These are phyloP conservation scores for Colletotrichum cereale DNA, from an alignment of 2,329 filamentous ascomycete species.

Conservation along the genomic window DNA sequence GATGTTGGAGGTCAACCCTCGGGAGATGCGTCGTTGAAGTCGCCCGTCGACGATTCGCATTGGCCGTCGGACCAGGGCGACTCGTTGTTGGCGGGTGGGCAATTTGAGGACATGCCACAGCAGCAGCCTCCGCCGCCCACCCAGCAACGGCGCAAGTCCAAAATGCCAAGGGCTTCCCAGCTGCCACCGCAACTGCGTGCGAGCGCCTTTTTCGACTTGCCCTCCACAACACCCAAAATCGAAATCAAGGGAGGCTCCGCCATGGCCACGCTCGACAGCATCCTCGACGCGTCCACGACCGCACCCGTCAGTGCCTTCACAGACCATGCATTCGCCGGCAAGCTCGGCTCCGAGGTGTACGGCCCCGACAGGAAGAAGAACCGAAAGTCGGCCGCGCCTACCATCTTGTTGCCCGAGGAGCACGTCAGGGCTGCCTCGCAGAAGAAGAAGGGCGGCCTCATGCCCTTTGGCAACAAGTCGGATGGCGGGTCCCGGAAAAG, in stretches of 20 bases:
- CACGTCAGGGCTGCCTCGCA: constrained; percentile 44
- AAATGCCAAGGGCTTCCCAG: constrained; percentile 46
- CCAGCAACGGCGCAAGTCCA: constrained; percentile 50
- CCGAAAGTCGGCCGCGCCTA: constrained; percentile 50
- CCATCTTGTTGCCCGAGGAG: constrained; percentile 43
- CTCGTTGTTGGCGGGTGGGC: background rate
- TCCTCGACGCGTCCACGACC: constrained; percentile 87
- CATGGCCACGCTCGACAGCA: constrained; percentile 88
- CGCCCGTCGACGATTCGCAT: constrained; percentile 24
- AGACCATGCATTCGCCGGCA: constrained; percentile 86
- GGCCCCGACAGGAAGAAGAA: constrained; percentile 67
- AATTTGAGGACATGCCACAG: constrained; percentile 23
- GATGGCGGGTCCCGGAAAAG: constrained; percentile 37
- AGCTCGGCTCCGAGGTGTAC: constrained; percentile 81
- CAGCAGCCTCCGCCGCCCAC: constrained; percentile 18
- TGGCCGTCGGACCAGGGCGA: constrained; percentile 3
- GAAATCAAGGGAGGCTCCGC: constrained; percentile 83
- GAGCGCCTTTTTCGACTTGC: constrained; percentile 89
- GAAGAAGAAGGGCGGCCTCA: constrained; percentile 64
- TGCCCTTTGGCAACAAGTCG: constrained; percentile 60
- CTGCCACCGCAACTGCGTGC: constrained; percentile 89
- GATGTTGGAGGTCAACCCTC: constrained; percentile 1
- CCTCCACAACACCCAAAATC: constrained; percentile 64
- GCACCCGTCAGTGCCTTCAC: constrained; percentile 94
- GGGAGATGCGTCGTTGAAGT: constrained; percentile 18